Evolutionary conservation across 306 rosid genomes (phyloP).

Genomic region (Hippophae tibetana): DNA sequence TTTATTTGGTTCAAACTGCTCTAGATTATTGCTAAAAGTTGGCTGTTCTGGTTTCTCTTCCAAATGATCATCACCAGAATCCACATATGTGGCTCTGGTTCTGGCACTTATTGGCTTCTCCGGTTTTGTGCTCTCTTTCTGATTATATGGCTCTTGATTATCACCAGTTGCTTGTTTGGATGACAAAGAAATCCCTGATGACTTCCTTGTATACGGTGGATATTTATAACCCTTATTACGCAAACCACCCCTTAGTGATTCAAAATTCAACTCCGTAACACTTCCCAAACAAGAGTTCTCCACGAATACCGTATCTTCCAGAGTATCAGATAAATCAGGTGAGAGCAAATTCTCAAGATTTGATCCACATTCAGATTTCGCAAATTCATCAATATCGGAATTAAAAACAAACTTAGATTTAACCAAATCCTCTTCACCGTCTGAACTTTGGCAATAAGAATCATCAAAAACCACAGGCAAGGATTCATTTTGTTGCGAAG

Average conservation of each 20-base stretch:
- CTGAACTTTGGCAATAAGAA: conserved; percentile 22
- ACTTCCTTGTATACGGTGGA: conserved; percentile 37
- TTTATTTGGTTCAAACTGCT: conserved; percentile 24
- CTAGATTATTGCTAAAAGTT: conserved; percentile 19
- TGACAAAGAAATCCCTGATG: conserved; percentile 24
- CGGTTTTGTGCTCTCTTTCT: conserved; percentile 27
- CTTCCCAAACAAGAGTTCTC: conserved; percentile 28
- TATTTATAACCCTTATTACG: conserved; percentile 51
- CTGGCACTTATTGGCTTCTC: conserved; percentile 15
- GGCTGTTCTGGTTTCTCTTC: conserved; percentile 21
- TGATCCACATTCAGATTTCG: conserved; percentile 21
- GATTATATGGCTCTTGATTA: conserved; percentile 28
- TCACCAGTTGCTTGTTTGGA: conserved; percentile 20
- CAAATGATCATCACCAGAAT: conserved; percentile 23
- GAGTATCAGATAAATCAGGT: conserved; percentile 21
- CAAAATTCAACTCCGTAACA: conserved; percentile 43
- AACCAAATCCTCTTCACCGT: conserved; percentile 45
- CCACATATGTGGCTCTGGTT: conserved; percentile 19
- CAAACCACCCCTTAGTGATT: conserved; percentile 67
- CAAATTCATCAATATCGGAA: conserved; percentile 15
- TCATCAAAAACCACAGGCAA: conserved; percentile 61
- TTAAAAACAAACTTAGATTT: conserved; percentile 31
- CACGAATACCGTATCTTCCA: conserved; percentile 20
- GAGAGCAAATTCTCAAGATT: conserved; percentile 14
- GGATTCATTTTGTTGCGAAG: conserved; percentile 33